phyloP scores from a whole-genome alignment of 2,329 filamentous ascomycete genomes.

The Fusarium sp. region DNA sequence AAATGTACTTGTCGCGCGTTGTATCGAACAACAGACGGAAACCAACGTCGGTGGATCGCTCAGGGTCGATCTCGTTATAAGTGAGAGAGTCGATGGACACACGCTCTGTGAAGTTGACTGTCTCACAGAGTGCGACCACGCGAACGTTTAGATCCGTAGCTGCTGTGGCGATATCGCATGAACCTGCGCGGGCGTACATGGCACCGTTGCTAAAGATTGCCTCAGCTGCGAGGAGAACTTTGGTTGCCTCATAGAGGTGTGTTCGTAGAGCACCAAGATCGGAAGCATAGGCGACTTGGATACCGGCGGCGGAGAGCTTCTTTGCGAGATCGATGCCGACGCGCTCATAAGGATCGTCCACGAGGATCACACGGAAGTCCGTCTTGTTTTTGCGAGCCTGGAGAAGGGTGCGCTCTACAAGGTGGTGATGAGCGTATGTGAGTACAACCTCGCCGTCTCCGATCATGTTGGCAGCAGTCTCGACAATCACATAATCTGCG shows the following conservation, averaged over 20 bases:
- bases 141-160: slow-evolving; percentile 81
- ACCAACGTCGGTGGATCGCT: slow-evolving; percentile 68
- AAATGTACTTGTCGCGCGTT: slow-evolving; percentile 87
- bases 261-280: slow-evolving; percentile 80
- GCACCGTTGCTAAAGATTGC: slow-evolving; percentile 96
- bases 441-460: slow-evolving; percentile 83
- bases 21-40: slow-evolving; percentile 88
- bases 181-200: slow-evolving; percentile 88
- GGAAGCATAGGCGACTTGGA: slow-evolving; percentile 84
- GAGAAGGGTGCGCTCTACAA: slow-evolving; percentile 86
- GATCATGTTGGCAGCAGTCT: slow-evolving; percentile 81
- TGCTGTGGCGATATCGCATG: slow-evolving; percentile 85
- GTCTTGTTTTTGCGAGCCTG: slow-evolving; percentile 77
- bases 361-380: slow-evolving; percentile 84
- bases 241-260: slow-evolving; percentile 74
- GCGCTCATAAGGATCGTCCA: slow-evolving; percentile 75
- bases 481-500: slow-evolving; percentile 87
- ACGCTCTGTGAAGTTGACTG: slow-evolving; percentile 89
- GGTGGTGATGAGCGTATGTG: slow-evolving; percentile 86
- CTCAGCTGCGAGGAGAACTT: slow-evolving; percentile 90
- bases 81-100: slow-evolving; percentile 93
- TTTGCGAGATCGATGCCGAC: slow-evolving; percentile 73
- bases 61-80: slow-evolving; percentile 89
- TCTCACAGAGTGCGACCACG: slow-evolving; percentile 92
- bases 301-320: slow-evolving; percentile 73